Evolutionary conservation across 305 asterid genomes (phyloP), one percentile per base, ranked within the genome.

Genomic region (Fraxinus baroniana): DNA sequence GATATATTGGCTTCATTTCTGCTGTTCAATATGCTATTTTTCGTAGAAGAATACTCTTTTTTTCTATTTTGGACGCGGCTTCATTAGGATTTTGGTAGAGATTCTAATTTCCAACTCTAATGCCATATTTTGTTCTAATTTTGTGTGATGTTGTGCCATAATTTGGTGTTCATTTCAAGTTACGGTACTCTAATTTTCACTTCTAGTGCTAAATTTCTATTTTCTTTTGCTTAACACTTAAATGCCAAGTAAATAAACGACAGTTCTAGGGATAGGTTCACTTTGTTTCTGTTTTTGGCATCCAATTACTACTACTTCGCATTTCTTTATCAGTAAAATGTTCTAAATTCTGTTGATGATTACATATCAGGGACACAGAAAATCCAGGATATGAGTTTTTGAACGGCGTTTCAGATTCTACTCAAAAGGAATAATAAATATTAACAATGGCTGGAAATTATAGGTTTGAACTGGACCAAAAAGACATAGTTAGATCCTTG

Each of bases 381-480:
- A 55, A 30, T 10, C 18, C 18, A 32, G 24, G 73, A 22, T n/a
- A 78, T 57, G 85, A 72, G 52, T 37, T 55, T 10, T 32, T 87
- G 90, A 80, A 41, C 76, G 37, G 76, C 9, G 17, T 37, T 75
- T 78, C 79, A 24, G 57, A 24, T 22, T 76, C 68, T 71, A 24
- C 20, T 17, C 57, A 37, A 75, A 36, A 62, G 81, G 60, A 39
- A 24, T 20, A 78, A 30, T 26, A 24, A 30, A 72, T 20, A 37
- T 46, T 13, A 32, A 80, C 49, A 60, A 89, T 90, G 94, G 85
- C 84, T 68, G 91, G 93, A 74, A 88, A 87, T 76, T 88, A 87
- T 36, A 83, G 90, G 83, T 87, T 89, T 36, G 91, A 88, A 82
- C 88, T 91, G 94, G 98, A 94, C 72, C 91, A 90, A 26, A 83